Conservation (phyloP, 108 stramenopile species). For the Discostella stelligeroides region DNA sequence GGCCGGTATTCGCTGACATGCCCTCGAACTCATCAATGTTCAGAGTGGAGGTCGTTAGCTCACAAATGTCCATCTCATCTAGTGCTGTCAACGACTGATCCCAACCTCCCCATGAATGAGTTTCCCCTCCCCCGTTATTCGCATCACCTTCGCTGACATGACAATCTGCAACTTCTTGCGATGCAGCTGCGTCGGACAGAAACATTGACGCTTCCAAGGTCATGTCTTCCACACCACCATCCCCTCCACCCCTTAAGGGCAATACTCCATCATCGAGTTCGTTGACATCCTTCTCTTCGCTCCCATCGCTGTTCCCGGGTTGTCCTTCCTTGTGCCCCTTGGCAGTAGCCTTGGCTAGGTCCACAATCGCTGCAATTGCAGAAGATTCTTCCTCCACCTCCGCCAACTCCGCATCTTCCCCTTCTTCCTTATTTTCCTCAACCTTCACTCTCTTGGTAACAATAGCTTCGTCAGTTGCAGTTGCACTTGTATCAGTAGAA, state of each 20-base stretch:
- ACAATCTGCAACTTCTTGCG: background rate
- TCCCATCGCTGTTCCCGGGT: background rate
- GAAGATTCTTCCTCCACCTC: conserved; percentile 10
- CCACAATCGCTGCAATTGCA: conserved; percentile 5
- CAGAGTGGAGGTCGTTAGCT: conserved; percentile 5
- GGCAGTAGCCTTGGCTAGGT: conserved; percentile 13
- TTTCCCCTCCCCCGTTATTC: background rate
- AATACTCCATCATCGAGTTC: background rate
- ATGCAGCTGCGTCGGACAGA: background rate
- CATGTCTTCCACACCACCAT: background rate
- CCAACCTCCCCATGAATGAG: background rate
- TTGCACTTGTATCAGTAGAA: background rate
- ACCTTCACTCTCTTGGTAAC: no score
- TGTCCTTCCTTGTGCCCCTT: background rate
- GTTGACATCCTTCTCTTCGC: conserved; percentile 1
- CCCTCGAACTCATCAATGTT: conserved; percentile 20
- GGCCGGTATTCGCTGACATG: conserved; percentile 18
- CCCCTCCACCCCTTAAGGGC: background rate
- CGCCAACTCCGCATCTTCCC: no score
- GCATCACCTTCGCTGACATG: background rate
- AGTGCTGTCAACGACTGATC: background rate
- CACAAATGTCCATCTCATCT: background rate
- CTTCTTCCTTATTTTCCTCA: background rate
- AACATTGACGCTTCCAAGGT: conserved; percentile 1
- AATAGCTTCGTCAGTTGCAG: background rate